Base-by-base conservation (phyloP, 352 stramenopile genomes). In the Pythium periplocum region DNA sequence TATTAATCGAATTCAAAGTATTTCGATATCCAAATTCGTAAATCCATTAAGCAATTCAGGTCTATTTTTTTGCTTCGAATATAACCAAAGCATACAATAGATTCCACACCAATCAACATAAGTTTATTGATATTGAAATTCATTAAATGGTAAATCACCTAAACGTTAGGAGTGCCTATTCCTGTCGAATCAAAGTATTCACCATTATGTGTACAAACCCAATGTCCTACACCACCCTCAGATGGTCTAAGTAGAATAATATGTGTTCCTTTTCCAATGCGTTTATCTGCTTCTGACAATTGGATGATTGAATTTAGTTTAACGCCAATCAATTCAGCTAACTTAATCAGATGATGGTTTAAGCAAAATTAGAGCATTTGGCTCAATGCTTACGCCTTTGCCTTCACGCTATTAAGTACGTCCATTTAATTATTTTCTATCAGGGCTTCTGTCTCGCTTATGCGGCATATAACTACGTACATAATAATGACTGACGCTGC, bases 281-380 rank as follows among this genome's bases (percentile, higher is more conserved):
- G n/a, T n/a, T n/a, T n/a, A n/a, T n/a, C n/a, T n/a, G n/a, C n/a
- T n/a, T n/a, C n/a, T n/a, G n/a, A n/a, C n/a, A n/a, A n/a, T n/a
- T n/a, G n/a, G n/a, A n/a, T n/a, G n/a, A n/a, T n/a, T n/a, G n/a
- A n/a, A n/a, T n/a, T n/a, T n/a, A n/a, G n/a, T n/a, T n/a, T n/a
- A n/a, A n/a, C n/a, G n/a, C n/a, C n/a, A n/a, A 60, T 32, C 44
- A 39, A 48, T 31, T 60, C 49, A 35, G 53, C 53, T 44, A 60
- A 48, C 11, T 53, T 39, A 26, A 60, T 60, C 12, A 60, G 26
- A 43, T 60, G 45, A 32, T 60, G 54, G 32, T 60, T 53, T 54
- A 10, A 60, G 9, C 30, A 42, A 37, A 6, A 54, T 17, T 41
- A 60, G 53, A 9, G 30, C 8, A 40, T 45, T 46, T 53, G 26